These are phyloP conservation scores for Pholiota molesta DNA, from an alignment of 768 basidiomycete genomes.

Conservation along the genomic window DNA sequence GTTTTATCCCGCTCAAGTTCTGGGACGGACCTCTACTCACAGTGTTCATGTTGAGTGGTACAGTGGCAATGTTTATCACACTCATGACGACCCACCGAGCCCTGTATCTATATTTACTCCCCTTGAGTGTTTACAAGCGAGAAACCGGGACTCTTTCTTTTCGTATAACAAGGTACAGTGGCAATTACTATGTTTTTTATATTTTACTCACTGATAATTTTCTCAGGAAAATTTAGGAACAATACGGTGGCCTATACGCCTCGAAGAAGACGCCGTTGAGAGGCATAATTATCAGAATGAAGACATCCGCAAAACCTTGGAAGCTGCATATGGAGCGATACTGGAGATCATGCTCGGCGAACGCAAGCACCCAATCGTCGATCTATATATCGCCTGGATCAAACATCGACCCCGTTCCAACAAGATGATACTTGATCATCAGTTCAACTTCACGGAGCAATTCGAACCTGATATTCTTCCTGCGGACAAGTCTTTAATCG, in stretches of 20 bases:
- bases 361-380: not conserved
- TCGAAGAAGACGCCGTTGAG: not conserved
- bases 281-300: not conserved
- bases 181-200: too few relatives aligned
- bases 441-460: not conserved
- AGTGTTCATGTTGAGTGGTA: slow-evolving; percentile 4
- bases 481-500: not conserved
- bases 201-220: too few relatives aligned
- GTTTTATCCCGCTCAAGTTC: slow-evolving; percentile 4
- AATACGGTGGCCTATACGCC: not conserved
- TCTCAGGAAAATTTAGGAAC: not conserved
- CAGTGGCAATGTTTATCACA: not conserved
- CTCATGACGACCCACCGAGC: not conserved
- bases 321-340: not conserved
- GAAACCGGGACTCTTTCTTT: not conserved
- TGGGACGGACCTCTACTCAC: not conserved
- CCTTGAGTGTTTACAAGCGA: not conserved
- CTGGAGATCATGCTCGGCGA: not conserved
- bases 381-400: too few relatives aligned
- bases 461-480: not conserved
- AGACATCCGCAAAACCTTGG: not conserved
- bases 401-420: too few relatives aligned
- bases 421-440: not conserved
- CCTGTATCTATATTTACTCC: not conserved
- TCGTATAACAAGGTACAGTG: not conserved